phyloP scores from a whole-genome alignment of 2,329 filamentous ascomycete genomes.

The Kalmusia sp. region DNA sequence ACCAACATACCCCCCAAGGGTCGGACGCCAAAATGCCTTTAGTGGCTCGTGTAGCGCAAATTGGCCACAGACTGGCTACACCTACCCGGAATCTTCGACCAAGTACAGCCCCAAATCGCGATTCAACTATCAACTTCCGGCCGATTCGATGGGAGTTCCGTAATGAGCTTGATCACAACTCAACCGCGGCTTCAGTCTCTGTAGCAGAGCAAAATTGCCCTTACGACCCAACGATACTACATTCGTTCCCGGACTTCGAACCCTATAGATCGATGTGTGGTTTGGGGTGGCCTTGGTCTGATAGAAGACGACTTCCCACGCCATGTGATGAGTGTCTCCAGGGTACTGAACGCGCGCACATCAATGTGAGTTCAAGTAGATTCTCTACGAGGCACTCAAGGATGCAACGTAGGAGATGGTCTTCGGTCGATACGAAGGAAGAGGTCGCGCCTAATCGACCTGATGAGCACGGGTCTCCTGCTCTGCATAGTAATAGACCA shows the following conservation, averaged over 20 bases:
- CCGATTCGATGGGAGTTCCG: neutral
- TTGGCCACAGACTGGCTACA: neutral
- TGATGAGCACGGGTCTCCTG: neutral
- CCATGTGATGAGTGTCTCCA: conserved; percentile 4
- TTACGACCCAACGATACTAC: neutral
- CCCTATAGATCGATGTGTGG: neutral
- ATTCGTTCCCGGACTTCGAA: neutral
- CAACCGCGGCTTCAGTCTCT: neutral
- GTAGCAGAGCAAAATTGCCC: neutral
- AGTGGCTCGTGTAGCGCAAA: neutral
- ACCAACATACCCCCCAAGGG: neutral
- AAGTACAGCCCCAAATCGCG: neutral
- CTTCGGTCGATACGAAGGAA: neutral
- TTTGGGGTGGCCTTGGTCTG: neutral
- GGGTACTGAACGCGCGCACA: conserved; percentile 4
- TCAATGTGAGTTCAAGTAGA: conserved; percentile 1
- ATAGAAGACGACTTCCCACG: neutral
- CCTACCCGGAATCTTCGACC: neutral
- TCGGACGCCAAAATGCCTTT: neutral
- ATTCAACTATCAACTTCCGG: neutral
- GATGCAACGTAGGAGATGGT: neutral
- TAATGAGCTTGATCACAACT: neutral
- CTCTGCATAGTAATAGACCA: neutral
- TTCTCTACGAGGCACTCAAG: neutral
- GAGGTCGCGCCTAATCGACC: neutral